Evolutionary conservation across 1,139 yeast species (phyloP).

Genomic region (Yamadazyma buinensis): DNA sequence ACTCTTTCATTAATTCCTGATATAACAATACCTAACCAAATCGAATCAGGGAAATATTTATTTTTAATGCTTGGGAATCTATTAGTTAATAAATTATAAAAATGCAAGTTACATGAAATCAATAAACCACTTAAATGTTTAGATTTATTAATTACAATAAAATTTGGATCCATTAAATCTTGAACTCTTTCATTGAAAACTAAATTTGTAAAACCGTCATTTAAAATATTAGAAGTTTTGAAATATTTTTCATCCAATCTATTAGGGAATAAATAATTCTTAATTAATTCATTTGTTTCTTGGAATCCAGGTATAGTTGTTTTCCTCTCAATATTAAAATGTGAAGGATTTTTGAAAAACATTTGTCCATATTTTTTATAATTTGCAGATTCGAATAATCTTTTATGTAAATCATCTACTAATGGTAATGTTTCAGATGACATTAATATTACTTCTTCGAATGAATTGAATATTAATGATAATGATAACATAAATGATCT

Average conservation of each 20-base stretch:
- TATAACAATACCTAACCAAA: slow-evolving; percentile 36
- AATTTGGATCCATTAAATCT: slow-evolving; percentile 25
- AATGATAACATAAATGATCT: slow-evolving; percentile 19
- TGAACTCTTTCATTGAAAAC: slow-evolving; percentile 23
- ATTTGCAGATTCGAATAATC: slow-evolving; percentile 16
- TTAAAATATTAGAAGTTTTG: slow-evolving; percentile 12
- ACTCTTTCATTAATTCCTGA: slow-evolving; percentile 22
- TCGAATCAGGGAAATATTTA: slow-evolving; percentile 20
- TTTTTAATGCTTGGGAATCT: slow-evolving; percentile 18
- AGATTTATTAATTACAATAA: slow-evolving; percentile 28
- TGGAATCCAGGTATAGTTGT: slow-evolving; percentile 27
- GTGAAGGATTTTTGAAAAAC: slow-evolving; percentile 27
- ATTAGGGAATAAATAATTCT: slow-evolving; percentile 21
- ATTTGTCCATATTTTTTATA: slow-evolving; percentile 23
- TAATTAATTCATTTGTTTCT: slow-evolving; percentile 27
- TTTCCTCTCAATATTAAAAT: slow-evolving; percentile 15
- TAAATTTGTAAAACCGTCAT: slow-evolving; percentile 14
- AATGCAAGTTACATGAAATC: slow-evolving; percentile 24
- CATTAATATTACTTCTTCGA: slow-evolving; percentile 27
- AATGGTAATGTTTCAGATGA: slow-evolving; percentile 27
- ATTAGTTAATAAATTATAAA: slow-evolving; percentile 20
- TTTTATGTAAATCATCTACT: slow-evolving; percentile 13
- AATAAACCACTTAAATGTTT: slow-evolving; percentile 27
- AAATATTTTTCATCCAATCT: slow-evolving; percentile 19
- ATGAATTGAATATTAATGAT: slow-evolving; percentile 28